A percentile compares a stretch with the other conserved stretches of the same genome.
Evolutionary conservation across 352 stramenopile species (phyloP).

Genomic region (Phytopythium aichiense): DNA sequence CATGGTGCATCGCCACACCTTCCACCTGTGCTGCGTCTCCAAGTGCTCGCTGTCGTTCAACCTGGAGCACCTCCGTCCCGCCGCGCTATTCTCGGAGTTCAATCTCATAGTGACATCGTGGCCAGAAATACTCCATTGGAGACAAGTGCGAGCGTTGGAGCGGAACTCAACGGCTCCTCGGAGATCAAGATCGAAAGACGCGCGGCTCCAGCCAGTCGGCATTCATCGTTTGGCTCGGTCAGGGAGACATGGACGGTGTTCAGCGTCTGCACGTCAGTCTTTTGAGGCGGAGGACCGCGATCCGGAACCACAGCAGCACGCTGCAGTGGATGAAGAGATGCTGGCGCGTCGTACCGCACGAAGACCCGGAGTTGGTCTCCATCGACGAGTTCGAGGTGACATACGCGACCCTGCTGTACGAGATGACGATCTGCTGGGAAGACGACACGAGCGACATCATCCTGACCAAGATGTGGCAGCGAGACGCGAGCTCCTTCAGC

Average conservation of each 20-base stretch:
- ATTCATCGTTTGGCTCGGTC: neutral
- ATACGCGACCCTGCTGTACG: conserved; percentile 50
- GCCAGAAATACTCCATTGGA: neutral
- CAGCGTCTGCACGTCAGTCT: conserved; percentile 33
- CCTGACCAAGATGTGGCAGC: conserved; percentile 44
- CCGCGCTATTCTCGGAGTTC: neutral
- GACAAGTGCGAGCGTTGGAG: neutral
- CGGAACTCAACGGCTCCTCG: neutral
- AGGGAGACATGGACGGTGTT: conserved; percentile 29
- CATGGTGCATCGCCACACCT: conserved; percentile 16
- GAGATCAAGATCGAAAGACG: neutral
- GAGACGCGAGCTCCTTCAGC: conserved; percentile 26
- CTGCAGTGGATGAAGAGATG: conserved; percentile 37
- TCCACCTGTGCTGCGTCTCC: neutral
- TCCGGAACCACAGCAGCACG: conserved; percentile 34
- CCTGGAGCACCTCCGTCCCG: neutral
- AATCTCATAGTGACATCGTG: neutral
- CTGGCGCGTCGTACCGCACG: conserved; percentile 25
- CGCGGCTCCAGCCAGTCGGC: neutral
- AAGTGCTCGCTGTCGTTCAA: too few relatives aligned
- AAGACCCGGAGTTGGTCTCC: conserved; percentile 15
- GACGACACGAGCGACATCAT: conserved; percentile 43
- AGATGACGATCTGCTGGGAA: conserved; percentile 64
- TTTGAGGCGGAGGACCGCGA: conserved; percentile 40
- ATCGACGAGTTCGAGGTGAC: conserved; percentile 38